A percentile compares a stretch with the other conserved stretches of the same genome.
phyloP scores from a whole-genome alignment of 257 asterid genomes.

The Oldenlandia corymbosa region DNA sequence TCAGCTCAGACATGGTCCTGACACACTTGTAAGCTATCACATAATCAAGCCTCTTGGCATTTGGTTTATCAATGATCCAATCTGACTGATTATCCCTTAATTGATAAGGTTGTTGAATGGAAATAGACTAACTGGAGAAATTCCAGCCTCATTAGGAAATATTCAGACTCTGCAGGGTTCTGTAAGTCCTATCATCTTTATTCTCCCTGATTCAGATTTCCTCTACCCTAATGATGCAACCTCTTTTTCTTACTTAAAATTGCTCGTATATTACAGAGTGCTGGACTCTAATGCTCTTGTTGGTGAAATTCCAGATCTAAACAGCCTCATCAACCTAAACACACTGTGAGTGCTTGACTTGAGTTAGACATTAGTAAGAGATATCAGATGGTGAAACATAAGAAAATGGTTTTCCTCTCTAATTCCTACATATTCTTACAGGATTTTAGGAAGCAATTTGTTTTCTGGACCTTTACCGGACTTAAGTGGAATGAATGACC shows the following conservation, averaged over 20 bases:
- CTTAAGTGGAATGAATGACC: constrained; percentile 64
- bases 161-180: constrained; percentile 85
- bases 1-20: constrained; percentile 63
- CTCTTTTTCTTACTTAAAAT: neutral
- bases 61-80: too few species aligned
- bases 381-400: neutral
- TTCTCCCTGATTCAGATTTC: too few species aligned
- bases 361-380: neutral
- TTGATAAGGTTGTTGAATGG: constrained; percentile 71
- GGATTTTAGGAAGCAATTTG: constrained; percentile 65
- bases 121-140: constrained; percentile 60
- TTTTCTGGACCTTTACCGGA: constrained; percentile 64
- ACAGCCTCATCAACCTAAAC: constrained; percentile 60
- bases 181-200: constrained; percentile 44
- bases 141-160: constrained; percentile 64
- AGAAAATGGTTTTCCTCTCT: neutral
- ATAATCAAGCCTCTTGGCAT: too few species aligned
- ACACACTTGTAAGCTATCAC: constrained; percentile 71
- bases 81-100: too few species aligned
- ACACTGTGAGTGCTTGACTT: constrained; percentile 56
- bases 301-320: constrained; percentile 56
- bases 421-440: constrained; percentile 13
- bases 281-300: constrained; percentile 69
- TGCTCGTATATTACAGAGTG: constrained; percentile 43
- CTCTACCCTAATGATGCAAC: too few species aligned